A percentile compares a stretch with the other conserved stretches of the same genome.
Conservation (phyloP, 805 yeast species). For the Pichia nanzhaoensis region DNA sequence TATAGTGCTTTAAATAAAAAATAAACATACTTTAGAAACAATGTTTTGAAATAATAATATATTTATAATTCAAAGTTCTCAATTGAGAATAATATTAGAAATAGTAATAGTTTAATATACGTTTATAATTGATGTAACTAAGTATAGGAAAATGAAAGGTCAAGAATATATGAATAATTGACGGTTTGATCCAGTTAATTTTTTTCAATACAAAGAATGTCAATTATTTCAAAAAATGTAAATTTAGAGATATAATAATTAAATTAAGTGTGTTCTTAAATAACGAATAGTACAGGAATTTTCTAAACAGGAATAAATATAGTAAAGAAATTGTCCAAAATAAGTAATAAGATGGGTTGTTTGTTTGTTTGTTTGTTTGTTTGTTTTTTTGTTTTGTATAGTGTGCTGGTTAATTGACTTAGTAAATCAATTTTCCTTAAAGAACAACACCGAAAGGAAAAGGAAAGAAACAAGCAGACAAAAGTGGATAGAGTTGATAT, state of each 20-base stretch:
- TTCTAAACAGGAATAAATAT: too few species aligned
- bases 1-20: not conserved
- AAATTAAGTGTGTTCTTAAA: too few species aligned
- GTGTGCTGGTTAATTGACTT: not conserved
- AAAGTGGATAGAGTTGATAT: too few species aligned
- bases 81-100: not conserved
- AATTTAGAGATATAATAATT: too few species aligned
- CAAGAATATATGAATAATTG: too few species aligned
- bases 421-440: not conserved
- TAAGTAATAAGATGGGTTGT: not conserved
- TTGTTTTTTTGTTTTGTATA: slow-evolving; percentile 11
- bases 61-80: not conserved
- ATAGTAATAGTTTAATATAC: too few species aligned
- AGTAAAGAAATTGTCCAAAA: not conserved
- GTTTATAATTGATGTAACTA: too few species aligned
- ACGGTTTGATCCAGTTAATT: too few species aligned
- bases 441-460: not conserved
- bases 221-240: too few species aligned
- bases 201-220: too few species aligned
- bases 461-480: not conserved
- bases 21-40: slow-evolving; percentile 11
- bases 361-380: slow-evolving; percentile 11
- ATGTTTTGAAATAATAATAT: slow-evolving; percentile 1
- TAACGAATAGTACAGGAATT: not conserved
- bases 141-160: too few species aligned